Percentiles rank a stretch among this genome's conserved stretches.
Evolutionary conservation across 108 stramenopile species (phyloP).

Genomic region (Aurantiochytrium sp.): DNA sequence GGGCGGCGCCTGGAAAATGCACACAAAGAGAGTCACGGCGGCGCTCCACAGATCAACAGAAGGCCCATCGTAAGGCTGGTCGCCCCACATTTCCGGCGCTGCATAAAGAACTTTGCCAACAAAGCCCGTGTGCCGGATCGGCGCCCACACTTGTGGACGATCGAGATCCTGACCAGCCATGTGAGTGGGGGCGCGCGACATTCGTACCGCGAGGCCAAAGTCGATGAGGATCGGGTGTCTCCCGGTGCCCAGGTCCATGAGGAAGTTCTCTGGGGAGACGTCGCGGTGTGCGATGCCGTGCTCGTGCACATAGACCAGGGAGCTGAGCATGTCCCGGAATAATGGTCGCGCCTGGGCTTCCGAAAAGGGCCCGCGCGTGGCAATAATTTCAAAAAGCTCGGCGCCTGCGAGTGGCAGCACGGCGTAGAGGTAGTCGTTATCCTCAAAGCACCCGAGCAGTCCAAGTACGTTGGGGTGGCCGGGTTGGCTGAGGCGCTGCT

Average conservation of each 20-base stretch:
- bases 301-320: background rate
- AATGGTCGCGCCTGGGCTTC: background rate
- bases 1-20: background rate
- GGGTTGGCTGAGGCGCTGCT: background rate
- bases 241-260: background rate
- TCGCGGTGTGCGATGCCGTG: background rate
- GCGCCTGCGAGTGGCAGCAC: background rate
- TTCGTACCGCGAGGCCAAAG: background rate
- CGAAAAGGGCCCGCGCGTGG: background rate
- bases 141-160: background rate
- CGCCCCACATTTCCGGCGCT: background rate
- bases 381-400: background rate
- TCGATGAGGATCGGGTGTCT: conserved; percentile 1
- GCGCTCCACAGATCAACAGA: background rate
- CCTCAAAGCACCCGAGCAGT: background rate
- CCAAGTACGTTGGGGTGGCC: background rate
- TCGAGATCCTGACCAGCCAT: background rate
- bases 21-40: background rate
- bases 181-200: background rate
- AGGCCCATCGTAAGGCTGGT: background rate
- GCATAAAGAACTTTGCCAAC: background rate
- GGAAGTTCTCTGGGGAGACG: background rate
- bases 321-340: background rate
- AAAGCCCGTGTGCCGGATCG: conserved; percentile 6
- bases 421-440: background rate